phyloP scores from a whole-genome alignment of 257 asterid genomes.

The Solanum clarkiae region DNA sequence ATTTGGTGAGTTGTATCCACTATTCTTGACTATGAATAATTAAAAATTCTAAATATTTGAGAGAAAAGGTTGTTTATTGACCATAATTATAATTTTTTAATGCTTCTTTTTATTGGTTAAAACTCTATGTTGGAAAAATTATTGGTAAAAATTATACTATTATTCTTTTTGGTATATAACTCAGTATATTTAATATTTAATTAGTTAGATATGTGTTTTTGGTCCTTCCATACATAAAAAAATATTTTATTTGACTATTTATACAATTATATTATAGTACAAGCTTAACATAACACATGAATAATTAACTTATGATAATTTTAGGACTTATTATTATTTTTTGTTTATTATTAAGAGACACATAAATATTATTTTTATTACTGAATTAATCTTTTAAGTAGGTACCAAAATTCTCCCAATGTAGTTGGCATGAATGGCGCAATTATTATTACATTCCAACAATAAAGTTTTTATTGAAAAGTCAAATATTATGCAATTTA shows the following conservation, averaged over 20 bases:
- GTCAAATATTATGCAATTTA: neutral
- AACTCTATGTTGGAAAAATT: neutral
- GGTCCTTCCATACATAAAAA: neutral
- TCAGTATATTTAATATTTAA: no score
- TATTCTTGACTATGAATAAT: neutral
- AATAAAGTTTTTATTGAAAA: neutral
- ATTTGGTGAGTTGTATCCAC: neutral
- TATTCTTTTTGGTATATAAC: no score
- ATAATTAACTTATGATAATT: neutral
- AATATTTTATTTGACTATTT: neutral
- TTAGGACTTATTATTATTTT: neutral
- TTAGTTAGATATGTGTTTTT: neutral
- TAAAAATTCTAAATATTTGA: neutral
- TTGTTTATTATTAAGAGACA: neutral
- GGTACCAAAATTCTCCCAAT: neutral
- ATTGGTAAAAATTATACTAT: neutral
- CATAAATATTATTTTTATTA: neutral
- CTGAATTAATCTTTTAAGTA: neutral
- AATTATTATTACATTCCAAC: neutral
- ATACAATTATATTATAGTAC: neutral
- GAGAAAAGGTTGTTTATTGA: neutral
- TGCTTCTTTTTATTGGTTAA: neutral
- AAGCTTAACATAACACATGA: neutral
- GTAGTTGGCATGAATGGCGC: conserved; percentile 12
- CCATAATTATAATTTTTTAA: neutral